Base-by-base conservation (phyloP, 768 basidiomycete species). In the Kwoniella mangroviensis region DNA sequence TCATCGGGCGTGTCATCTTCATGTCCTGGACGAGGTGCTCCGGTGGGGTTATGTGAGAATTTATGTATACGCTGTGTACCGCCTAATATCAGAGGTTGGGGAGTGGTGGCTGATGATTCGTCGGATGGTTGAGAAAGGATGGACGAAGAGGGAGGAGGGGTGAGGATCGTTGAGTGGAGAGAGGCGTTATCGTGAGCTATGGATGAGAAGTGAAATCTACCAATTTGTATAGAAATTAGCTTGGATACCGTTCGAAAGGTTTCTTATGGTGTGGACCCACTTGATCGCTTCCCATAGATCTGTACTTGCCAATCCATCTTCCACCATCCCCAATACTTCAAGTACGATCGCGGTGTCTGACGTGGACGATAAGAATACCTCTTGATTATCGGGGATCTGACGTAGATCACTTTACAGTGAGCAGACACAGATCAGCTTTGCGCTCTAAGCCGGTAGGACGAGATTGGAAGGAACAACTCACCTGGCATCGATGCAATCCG, bases 341-440 rank as follows among this genome's bases (percentile, higher is more conserved):
- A 97, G 83, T 60, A 98, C 87, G 71, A 95, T 87, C 78, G 91
- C 93, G 74, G 89, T 85, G 59, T 86, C 86, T 5, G 89, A 91
- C 58, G 88, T 83, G 6, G 88, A 87, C 65, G 89, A 90, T 66
- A 97, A 81, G 83, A 93, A 91, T 52, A 97, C 96, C 80, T 98
- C 97, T 83, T 99, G 96, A 4, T 89, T 93, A 80, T 98, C 91
- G 15, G 97, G 95, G 13, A 99, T 86, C 84, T 98, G 92, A 64
- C 96, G 92, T 6, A 90, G 68, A 60, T 86, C 84, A 69, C 90
- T 90, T 49, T 19, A 4, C 13, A 49, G 19, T 17, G 45, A 49
- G 2, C 45, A 49, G 6, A 5, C 34, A 34, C 34, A 17, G 12
- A 49, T 49, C 45, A 49, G 45, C 45, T 49, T 49, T 49, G 34